Evolutionary conservation across 495 filamentous ascomycete species (phyloP).

Genomic region (Penicillium antarcticum): DNA sequence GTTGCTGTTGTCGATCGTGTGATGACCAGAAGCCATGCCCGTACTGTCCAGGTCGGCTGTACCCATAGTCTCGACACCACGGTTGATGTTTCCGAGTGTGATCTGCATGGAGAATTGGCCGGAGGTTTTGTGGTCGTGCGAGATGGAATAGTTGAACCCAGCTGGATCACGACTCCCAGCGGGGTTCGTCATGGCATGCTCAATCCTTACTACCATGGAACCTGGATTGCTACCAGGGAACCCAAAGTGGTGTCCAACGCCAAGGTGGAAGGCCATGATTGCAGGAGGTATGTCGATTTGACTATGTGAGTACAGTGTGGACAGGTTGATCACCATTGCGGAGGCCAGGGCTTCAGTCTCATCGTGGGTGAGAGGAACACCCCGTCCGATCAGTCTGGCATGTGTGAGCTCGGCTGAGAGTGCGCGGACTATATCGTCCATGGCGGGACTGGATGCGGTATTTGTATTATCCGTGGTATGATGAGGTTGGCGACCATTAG

Average conservation of each 20-base stretch:
- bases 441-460: conserved; percentile 16
- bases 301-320: conserved; percentile 25
- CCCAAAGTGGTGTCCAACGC: conserved; percentile 38
- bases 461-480: neutral
- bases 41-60: conserved; percentile 7
- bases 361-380: conserved; percentile 21
- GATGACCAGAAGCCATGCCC: conserved; percentile 11
- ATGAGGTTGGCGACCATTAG: neutral
- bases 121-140: conserved; percentile 30
- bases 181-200: conserved; percentile 2
- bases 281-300: conserved; percentile 19
- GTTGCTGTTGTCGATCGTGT: conserved; percentile 18
- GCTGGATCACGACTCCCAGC: neutral
- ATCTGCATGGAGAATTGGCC: conserved; percentile 29
- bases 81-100: conserved; percentile 23
- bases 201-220: conserved; percentile 21
- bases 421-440: conserved; percentile 36
- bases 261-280: conserved; percentile 35
- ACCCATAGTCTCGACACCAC: conserved; percentile 8
- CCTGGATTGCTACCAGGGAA: conserved; percentile 21
- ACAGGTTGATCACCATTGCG: conserved; percentile 30
- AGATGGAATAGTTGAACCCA: conserved; percentile 21
- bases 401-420: conserved; percentile 33
- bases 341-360: conserved; percentile 35
- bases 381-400: conserved; percentile 27